These are phyloP conservation scores for Phytopythium boreale DNA, from an alignment of 352 stramenopile genomes.

Conservation along the genomic window DNA sequence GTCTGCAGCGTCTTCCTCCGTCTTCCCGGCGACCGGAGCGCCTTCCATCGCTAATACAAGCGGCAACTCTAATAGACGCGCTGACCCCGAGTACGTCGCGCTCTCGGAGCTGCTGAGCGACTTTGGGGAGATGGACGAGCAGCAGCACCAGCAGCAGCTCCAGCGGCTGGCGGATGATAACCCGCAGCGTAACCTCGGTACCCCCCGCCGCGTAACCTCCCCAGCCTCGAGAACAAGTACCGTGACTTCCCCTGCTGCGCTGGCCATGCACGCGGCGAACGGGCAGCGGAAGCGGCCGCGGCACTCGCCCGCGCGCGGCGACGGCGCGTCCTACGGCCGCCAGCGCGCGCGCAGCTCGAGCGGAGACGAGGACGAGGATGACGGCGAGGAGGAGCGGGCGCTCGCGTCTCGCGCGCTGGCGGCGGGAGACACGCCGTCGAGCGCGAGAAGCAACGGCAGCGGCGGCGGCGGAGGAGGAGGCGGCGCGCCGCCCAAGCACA, in stretches of 20 bases:
- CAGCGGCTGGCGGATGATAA: background rate
- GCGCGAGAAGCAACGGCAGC: background rate
- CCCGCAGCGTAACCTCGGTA: background rate
- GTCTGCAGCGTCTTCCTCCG: background rate
- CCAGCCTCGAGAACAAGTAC: background rate
- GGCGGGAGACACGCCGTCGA: background rate
- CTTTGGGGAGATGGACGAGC: constrained; percentile 65
- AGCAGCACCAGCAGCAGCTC: constrained; percentile 5
- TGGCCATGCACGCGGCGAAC: background rate
- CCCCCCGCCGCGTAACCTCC: constrained; percentile 7
- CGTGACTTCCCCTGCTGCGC: background rate
- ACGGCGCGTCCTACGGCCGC: background rate
- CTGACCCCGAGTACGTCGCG: constrained; percentile 59
- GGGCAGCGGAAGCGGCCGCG: background rate
- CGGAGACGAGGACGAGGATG: background rate
- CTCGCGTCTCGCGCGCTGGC: background rate
- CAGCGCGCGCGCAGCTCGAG: background rate
- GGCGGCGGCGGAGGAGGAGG: background rate
- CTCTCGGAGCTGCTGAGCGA: constrained; percentile 67
- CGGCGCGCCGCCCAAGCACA: constrained; percentile 19
- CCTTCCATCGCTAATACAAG: background rate
- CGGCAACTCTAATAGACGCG: constrained; percentile 7
- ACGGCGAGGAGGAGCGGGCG: background rate
- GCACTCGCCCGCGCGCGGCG: background rate
- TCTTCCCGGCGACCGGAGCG: too few species aligned